phyloP scores from a whole-genome alignment of 257 asterid species.

The Nicotiana undulata region DNA sequence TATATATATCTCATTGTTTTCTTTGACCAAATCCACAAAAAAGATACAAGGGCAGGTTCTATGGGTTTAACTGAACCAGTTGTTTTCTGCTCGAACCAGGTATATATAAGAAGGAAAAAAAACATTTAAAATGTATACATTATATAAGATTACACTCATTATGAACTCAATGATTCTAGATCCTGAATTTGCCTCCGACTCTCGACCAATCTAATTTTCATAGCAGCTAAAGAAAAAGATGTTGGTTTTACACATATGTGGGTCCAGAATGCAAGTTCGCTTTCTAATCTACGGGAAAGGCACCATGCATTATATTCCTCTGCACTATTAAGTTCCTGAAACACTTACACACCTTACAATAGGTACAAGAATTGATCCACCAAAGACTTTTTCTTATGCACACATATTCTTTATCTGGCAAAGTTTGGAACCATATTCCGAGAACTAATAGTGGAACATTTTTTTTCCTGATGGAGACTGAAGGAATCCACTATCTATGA shows the following conservation, averaged over 20 bases:
- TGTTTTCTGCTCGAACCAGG: neutral
- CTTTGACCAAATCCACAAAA: constrained; percentile 23
- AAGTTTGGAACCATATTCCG: constrained; percentile 78
- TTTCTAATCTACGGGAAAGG: constrained; percentile 38
- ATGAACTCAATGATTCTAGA: neutral
- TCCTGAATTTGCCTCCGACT: neutral
- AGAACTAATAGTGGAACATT: constrained; percentile 40
- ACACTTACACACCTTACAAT: constrained; percentile 51
- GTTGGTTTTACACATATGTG: constrained; percentile 36
- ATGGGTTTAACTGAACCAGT: neutral
- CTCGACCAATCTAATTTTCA: constrained; percentile 43
- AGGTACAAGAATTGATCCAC: constrained; percentile 72
- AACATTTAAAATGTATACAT: neutral
- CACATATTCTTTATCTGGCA: constrained; percentile 36
- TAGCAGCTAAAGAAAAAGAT: constrained; percentile 32
- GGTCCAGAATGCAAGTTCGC: constrained; percentile 41
- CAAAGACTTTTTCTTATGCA: constrained; percentile 32
- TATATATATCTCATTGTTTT: constrained; percentile 23
- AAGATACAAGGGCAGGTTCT: constrained; percentile 5
- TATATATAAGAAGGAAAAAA: neutral
- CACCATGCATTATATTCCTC: constrained; percentile 36
- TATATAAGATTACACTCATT: neutral
- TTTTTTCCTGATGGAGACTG: constrained; percentile 35
- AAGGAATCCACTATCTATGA: constrained; percentile 71
- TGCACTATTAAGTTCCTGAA: constrained; percentile 35